These are phyloP conservation scores for Metarhizium album DNA, from an alignment of 2,329 filamentous ascomycete species.

Conservation along the genomic window DNA sequence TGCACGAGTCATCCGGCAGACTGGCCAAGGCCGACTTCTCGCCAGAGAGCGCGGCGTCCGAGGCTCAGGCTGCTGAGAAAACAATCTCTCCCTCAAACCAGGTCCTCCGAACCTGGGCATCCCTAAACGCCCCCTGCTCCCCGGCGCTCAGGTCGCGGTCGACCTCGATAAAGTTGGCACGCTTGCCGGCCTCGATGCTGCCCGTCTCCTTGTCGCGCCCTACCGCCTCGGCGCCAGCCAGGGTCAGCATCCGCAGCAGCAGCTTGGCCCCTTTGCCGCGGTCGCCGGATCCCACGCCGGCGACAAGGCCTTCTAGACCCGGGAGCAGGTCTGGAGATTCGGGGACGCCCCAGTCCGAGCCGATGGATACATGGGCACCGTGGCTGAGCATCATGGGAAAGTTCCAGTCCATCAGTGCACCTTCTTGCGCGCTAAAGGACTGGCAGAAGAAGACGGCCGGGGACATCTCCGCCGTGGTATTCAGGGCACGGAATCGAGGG, in stretches of 20 bases:
- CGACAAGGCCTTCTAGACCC: too few relatives aligned
- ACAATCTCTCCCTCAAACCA: background rate
- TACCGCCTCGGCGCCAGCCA: slow-evolving; percentile 1
- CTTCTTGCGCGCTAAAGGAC: background rate
- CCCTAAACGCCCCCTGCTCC: background rate
- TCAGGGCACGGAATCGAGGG: background rate
- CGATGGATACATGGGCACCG: slow-evolving; percentile 1
- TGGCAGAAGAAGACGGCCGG: slow-evolving; percentile 2
- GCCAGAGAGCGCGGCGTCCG: too few relatives aligned
- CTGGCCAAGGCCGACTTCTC: too few relatives aligned
- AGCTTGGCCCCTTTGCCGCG: too few relatives aligned
- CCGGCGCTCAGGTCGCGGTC: background rate
- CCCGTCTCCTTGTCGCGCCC: background rate
- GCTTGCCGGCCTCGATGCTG: slow-evolving; percentile 1
- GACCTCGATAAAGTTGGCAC: slow-evolving; percentile 1
- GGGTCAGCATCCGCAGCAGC: too few relatives aligned
- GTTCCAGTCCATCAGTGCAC: background rate
- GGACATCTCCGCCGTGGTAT: slow-evolving; percentile 3
- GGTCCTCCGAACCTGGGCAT: too few relatives aligned
- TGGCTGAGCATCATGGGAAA: background rate
- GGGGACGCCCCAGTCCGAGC: slow-evolving; percentile 2
- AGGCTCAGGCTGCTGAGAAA: too few relatives aligned
- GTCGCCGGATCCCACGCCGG: too few relatives aligned
- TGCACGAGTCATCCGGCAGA: too few relatives aligned
- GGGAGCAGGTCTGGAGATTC: background rate